Conservation (phyloP, 1,284 basidiomycete genomes). For the Cryptococcus sp. region DNA sequence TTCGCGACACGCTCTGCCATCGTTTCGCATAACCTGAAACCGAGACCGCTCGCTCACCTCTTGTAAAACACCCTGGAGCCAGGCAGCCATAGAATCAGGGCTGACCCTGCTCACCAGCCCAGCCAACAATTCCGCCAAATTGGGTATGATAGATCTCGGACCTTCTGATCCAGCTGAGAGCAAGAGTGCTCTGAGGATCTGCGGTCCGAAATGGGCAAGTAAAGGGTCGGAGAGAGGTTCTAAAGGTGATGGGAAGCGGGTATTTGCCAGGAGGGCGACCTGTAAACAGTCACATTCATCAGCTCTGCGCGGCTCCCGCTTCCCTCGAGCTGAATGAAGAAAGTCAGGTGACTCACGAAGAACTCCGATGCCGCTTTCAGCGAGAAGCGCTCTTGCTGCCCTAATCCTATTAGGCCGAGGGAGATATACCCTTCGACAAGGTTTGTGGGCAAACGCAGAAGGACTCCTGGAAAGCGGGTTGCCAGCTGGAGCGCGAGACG, state of each 20-base stretch:
- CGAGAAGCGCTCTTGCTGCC: conserved; percentile 82
- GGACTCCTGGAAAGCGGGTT: conserved; percentile 68
- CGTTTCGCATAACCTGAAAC: neutral
- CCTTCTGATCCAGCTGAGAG: conserved; percentile 76
- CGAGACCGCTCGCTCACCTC: conserved; percentile 58
- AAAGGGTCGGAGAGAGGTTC: conserved; percentile 51
- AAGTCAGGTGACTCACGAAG: conserved; percentile 59
- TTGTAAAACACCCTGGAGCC: conserved; percentile 71
- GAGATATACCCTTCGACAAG: conserved; percentile 70
- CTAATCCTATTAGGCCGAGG: conserved; percentile 68
- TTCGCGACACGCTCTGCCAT: neutral
- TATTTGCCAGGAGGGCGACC: conserved; percentile 50
- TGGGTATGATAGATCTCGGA: conserved; percentile 76
- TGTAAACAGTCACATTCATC: conserved; percentile 12
- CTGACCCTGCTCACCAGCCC: conserved; percentile 63
- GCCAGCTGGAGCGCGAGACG: conserved; percentile 59
- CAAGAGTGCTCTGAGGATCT: conserved; percentile 70
- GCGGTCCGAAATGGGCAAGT: conserved; percentile 64
- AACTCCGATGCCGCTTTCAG: conserved; percentile 78
- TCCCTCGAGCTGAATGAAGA: neutral
- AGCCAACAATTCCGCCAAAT: conserved; percentile 76
- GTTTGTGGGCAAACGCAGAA: conserved; percentile 68
- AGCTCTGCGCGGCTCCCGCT: neutral
- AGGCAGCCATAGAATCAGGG: conserved; percentile 59
- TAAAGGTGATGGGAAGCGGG: conserved; percentile 48